A percentile compares a stretch with the other conserved stretches of the same genome.
Evolutionary conservation across 106 monocot species (phyloP).

Genomic region (Iris macrosiphon): DNA sequence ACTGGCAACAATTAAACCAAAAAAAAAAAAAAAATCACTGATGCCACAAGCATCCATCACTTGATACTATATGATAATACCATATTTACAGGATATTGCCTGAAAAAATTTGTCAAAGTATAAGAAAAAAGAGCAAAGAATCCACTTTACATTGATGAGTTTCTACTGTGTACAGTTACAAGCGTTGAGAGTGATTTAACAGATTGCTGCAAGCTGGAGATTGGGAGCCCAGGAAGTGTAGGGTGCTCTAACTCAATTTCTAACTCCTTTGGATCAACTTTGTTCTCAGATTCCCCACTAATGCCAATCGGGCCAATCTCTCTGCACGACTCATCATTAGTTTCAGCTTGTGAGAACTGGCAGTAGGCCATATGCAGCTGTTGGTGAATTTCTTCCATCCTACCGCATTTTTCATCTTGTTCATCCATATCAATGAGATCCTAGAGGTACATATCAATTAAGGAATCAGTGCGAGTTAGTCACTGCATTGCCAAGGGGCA

Average conservation of each 20-base stretch:
- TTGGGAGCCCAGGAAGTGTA: slow-evolving; percentile 16
- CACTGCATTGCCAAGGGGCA: too few relatives aligned
- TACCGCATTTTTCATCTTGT: slow-evolving; percentile 50
- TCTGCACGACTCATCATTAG: neutral
- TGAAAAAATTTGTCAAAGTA: too few relatives aligned
- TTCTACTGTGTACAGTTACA: slow-evolving; percentile 1
- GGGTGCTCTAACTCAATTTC: slow-evolving; percentile 8
- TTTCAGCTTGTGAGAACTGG: slow-evolving; percentile 28
- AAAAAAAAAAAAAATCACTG: too few relatives aligned
- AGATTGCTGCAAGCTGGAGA: slow-evolving; percentile 15
- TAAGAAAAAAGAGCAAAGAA: too few relatives aligned
- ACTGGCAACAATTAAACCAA: too few relatives aligned
- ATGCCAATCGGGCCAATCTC: neutral
- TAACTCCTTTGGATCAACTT: neutral
- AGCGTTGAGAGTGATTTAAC: slow-evolving; percentile 10
- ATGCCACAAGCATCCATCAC: too few relatives aligned
- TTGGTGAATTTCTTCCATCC: slow-evolving; percentile 47
- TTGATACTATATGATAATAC: too few relatives aligned
- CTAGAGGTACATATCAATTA: slow-evolving; percentile 13
- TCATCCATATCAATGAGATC: slow-evolving; percentile 73
- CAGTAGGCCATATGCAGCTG: slow-evolving; percentile 45
- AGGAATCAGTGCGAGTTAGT: too few relatives aligned
- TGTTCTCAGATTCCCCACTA: neutral
- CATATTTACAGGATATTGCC: too few relatives aligned
- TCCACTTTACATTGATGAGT: neutral